phyloP scores from a whole-genome alignment of 805 yeast species.

The Lipomyces starkeyi region DNA sequence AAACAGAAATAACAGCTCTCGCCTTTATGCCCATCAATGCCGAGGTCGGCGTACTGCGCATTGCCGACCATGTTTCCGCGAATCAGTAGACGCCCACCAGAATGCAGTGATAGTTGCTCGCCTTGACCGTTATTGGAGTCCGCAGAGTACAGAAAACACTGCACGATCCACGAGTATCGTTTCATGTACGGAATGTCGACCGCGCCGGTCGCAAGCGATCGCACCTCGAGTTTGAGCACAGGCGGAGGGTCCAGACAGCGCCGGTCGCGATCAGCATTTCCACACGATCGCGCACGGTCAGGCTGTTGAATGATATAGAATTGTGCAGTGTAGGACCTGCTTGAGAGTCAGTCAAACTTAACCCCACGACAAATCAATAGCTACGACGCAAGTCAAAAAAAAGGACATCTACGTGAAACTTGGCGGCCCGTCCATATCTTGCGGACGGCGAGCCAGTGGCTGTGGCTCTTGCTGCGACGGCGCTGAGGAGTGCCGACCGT shows the following conservation, averaged over 20 bases:
- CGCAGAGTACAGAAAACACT: conserved; percentile 27
- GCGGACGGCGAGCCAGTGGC: conserved; percentile 20
- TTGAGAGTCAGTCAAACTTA: not conserved
- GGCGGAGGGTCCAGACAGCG: conserved; percentile 39
- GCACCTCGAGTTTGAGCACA: conserved; percentile 33
- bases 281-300: conserved; percentile 38
- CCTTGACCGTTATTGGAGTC: not conserved
- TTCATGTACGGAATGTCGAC: conserved; percentile 30
- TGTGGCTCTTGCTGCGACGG: not conserved
- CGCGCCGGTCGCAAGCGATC: conserved; percentile 16
- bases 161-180: conserved; percentile 35
- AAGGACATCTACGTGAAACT: conserved; percentile 10
- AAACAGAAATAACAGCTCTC: conserved; percentile 43
- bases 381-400: not conserved
- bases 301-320: conserved; percentile 36
- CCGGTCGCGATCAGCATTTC: conserved; percentile 38
- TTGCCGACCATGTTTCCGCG: conserved; percentile 36
- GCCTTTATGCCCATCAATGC: conserved; percentile 23
- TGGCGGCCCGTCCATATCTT: conserved; percentile 33
- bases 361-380: not conserved
- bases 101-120: not conserved
- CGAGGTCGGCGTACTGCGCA: conserved; percentile 32
- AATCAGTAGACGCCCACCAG: conserved; percentile 31
- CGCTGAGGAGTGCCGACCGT: not conserved
- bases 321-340: conserved; percentile 21